Evolutionary conservation across 192 early-diverging fungal genomes (phyloP).

Genomic region (Backusella sp.): DNA sequence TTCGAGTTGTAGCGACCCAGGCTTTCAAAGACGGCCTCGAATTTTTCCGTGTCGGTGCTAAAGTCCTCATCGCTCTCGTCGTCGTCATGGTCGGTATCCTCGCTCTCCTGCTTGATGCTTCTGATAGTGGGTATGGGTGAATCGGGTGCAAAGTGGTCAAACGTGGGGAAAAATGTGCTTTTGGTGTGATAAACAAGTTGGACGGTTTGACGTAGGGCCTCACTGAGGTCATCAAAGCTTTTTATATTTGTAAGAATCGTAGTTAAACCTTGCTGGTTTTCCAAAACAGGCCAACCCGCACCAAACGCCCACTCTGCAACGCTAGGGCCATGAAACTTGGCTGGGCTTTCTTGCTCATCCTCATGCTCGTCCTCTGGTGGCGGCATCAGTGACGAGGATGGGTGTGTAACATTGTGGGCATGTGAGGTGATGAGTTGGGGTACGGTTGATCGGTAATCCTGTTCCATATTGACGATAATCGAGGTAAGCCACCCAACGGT

Average conservation of each 20-base stretch:
- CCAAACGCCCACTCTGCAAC: not conserved
- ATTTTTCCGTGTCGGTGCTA: not conserved
- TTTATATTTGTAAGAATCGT: slow-evolving; percentile 16
- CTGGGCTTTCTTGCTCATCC: not conserved
- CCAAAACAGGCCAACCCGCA: slow-evolving; percentile 10
- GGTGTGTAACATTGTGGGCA: not conserved
- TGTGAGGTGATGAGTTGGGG: not conserved
- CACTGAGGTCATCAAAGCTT: slow-evolving; percentile 6
- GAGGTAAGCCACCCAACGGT: slow-evolving; percentile 6
- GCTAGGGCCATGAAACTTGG: not conserved
- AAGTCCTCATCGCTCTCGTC: not conserved
- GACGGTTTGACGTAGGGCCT: not conserved
- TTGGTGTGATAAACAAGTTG: not conserved
- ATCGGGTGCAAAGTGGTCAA: not conserved
- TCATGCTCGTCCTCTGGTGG: not conserved
- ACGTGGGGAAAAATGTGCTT: not conserved
- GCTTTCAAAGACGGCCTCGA: slow-evolving; percentile 1
- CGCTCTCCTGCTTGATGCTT: not conserved
- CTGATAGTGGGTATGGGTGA: not conserved
- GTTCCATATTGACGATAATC: not conserved
- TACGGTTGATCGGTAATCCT: slow-evolving; percentile 8
- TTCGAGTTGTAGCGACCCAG: not conserved
- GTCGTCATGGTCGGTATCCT: not conserved
- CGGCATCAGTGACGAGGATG: too few relatives aligned
- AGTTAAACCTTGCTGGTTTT: not conserved